phyloP scores from a whole-genome alignment of 345 rosid species.

The Populus nigra region DNA sequence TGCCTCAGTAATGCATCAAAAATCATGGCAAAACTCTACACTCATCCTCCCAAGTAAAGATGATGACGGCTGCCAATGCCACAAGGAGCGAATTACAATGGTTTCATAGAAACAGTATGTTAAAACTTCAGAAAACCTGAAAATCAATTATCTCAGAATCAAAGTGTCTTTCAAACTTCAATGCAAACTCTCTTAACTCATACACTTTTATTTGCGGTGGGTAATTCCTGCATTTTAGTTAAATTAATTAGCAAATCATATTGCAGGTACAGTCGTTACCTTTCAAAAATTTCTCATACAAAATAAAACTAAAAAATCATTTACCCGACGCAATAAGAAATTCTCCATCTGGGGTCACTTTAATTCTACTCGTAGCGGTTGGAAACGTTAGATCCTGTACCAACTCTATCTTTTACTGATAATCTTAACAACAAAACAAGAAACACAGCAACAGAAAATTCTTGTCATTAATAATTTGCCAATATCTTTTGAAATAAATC shows the following conservation, averaged over 20 bases:
- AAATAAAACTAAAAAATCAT: conserved; percentile 5
- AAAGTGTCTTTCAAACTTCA: conserved; percentile 92
- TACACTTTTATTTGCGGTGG: conserved; percentile 94
- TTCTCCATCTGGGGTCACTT: conserved; percentile 81
- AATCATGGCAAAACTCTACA: neutral
- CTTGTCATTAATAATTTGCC: neutral
- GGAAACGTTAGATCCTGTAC: conserved; percentile 82
- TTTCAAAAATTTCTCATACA: neutral
- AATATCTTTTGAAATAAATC: neutral
- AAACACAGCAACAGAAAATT: neutral
- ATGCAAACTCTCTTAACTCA: conserved; percentile 60
- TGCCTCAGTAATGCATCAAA: conserved; percentile 5
- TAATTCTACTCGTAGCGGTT: conserved; percentile 76
- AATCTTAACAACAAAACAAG: conserved; percentile 30
- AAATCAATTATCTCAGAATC: conserved; percentile 87
- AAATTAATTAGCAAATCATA: conserved; percentile 5
- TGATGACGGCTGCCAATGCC: neutral
- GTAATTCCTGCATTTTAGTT: conserved; percentile 56
- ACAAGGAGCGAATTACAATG: neutral
- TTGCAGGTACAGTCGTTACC: neutral
- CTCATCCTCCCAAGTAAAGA: neutral
- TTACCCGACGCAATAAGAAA: conserved; percentile 79
- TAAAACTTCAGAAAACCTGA: conserved; percentile 42
- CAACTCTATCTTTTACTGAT: conserved; percentile 48
- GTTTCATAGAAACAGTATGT: neutral